These are phyloP conservation scores for Gentiana dahurica DNA, from an alignment of 257 asterid species.

Conservation along the genomic window DNA sequence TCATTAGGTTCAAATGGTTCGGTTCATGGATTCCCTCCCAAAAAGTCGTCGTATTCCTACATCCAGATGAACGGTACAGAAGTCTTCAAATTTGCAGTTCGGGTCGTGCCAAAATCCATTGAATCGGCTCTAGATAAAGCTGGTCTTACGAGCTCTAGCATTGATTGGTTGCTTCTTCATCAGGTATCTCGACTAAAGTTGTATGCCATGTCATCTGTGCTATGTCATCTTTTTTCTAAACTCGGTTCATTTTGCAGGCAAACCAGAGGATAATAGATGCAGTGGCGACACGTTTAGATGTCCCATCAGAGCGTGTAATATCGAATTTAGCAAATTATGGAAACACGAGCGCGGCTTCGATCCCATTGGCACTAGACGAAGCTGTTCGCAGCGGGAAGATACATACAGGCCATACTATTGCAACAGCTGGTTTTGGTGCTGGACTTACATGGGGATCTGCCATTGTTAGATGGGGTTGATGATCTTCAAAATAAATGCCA, in stretches of 20 bases:
- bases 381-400: conserved; percentile 85
- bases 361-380: conserved; percentile 90
- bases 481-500: neutral
- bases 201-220: too few species aligned
- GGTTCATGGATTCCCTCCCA: conserved; percentile 45
- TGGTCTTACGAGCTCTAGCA: conserved; percentile 54
- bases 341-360: conserved; percentile 87
- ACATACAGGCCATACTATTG: conserved; percentile 63
- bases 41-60: conserved; percentile 56
- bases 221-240: too few species aligned
- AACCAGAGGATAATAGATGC: conserved; percentile 88
- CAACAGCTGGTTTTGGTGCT: conserved; percentile 96
- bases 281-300: conserved; percentile 61
- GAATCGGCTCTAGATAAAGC: conserved; percentile 71
- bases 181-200: conserved; percentile 46
- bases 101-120: conserved; percentile 89
- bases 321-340: conserved; percentile 87
- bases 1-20: conserved; percentile 61
- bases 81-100: conserved; percentile 88
- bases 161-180: conserved; percentile 94
- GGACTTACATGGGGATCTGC: conserved; percentile 98
- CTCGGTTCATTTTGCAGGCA: conserved; percentile 37
- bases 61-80: conserved; percentile 98
- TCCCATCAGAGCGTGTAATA: conserved; percentile 74
- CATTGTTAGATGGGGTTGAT: conserved; percentile 76